Percentiles rank a stretch among this genome's conserved stretches.
These are phyloP conservation scores for Fusarium chlamydosporum DNA, from an alignment of 2,329 filamentous ascomycete species.

Conservation along the genomic window DNA sequence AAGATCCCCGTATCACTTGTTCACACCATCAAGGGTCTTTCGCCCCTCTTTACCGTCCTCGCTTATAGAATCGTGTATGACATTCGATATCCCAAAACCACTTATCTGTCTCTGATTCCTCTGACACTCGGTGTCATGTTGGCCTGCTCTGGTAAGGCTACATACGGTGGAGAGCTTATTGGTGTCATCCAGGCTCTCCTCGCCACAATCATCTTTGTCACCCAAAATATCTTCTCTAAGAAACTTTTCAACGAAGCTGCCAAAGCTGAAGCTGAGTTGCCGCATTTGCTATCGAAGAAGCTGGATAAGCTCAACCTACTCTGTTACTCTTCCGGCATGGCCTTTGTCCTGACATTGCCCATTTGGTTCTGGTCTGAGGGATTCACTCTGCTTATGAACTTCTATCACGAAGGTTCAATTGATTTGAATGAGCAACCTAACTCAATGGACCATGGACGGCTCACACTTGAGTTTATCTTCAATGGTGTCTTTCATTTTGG, in stretches of 20 bases:
- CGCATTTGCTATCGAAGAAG: constrained; percentile 76
- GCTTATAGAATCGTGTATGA: constrained; percentile 92
- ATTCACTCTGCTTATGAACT: constrained; percentile 79
- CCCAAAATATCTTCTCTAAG: constrained; percentile 98
- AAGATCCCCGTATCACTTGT: constrained; percentile 97
- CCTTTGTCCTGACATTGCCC: constrained; percentile 87
- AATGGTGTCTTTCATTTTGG: constrained; percentile 97
- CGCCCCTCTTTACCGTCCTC: constrained; percentile 92
- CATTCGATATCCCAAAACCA: constrained; percentile 87
- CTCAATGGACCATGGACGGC: constrained; percentile 80
- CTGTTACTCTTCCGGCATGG: constrained; percentile 95
- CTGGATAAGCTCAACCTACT: constrained; percentile 96
- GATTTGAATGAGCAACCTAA: constrained; percentile 71
- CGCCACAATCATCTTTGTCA: constrained; percentile 95
- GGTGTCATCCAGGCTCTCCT: constrained; percentile 91
- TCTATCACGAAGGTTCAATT: constrained; percentile 84
- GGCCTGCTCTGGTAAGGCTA: constrained; percentile 86
- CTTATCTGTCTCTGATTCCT: constrained; percentile 90
- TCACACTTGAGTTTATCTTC: constrained; percentile 90
- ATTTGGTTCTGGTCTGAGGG: constrained; percentile 97
- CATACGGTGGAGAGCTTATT: constrained; percentile 86
- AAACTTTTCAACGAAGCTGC: constrained; percentile 96
- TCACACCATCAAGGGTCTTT: constrained; percentile 98
- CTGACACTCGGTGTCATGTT: constrained; percentile 95
- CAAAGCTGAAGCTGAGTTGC: constrained; percentile 81